These are phyloP conservation scores for Lineolata rhizophorae DNA, from an alignment of 495 filamentous ascomycete genomes.

Conservation along the genomic window DNA sequence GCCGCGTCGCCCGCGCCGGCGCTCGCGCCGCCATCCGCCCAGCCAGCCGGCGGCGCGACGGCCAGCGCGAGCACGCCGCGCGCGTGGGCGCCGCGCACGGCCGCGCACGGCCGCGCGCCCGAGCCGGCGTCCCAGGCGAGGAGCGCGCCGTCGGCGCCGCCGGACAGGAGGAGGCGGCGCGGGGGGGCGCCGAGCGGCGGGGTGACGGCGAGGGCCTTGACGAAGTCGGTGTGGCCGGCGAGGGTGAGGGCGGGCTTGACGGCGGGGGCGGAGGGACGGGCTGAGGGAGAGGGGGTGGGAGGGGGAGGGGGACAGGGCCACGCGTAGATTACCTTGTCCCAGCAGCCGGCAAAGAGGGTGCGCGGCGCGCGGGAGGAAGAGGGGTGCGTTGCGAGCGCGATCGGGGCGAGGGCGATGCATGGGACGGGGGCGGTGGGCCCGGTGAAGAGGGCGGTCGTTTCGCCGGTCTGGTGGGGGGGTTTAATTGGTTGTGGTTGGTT, in stretches of 20 bases:
- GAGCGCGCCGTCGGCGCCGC: constrained; percentile 68
- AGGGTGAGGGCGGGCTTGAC: constrained; percentile 31
- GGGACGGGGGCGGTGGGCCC: constrained; percentile 65
- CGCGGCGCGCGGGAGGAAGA: background rate
- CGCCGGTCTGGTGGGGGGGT: constrained; percentile 6
- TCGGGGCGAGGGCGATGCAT: constrained; percentile 45
- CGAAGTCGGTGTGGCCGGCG: constrained; percentile 73
- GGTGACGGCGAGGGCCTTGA: constrained; percentile 44
- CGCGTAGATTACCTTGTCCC: constrained; percentile 81
- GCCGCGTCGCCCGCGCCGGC: constrained; percentile 2
- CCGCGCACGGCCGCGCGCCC: constrained; percentile 42
- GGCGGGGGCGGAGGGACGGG: constrained; percentile 26
- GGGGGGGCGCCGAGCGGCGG: constrained; percentile 15
- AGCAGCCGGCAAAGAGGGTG: constrained; percentile 65
- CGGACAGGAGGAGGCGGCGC: constrained; percentile 54
- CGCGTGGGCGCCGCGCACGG: constrained; percentile 57
- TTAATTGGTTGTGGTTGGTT: background rate
- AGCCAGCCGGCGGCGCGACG: constrained; percentile 33
- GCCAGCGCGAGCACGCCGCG: constrained; percentile 55
- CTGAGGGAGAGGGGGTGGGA: background rate
- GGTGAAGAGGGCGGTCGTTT: constrained; percentile 29
- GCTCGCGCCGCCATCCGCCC: background rate
- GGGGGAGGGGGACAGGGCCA: constrained; percentile 22
- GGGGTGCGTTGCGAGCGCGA: too few relatives aligned
- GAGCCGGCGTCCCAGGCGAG: constrained; percentile 57